Evolutionary conservation across 805 yeast species (phyloP).

Genomic region (Candida suzukii): DNA sequence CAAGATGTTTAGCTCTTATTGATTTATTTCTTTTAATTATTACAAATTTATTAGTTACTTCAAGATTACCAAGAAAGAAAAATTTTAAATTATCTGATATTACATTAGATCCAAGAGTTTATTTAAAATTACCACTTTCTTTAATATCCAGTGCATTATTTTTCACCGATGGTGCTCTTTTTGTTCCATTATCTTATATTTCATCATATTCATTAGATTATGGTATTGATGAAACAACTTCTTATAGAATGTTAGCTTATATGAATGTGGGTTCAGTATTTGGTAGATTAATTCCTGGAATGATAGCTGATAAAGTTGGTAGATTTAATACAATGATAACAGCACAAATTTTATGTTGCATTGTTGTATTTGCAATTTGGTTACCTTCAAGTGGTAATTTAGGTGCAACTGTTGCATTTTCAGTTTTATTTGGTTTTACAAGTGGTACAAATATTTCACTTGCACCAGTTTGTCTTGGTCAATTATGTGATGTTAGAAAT

Average conservation of each 20-base stretch:
- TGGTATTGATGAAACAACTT: conserved; percentile 28
- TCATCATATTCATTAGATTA: conserved; percentile 32
- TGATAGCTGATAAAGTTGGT: conserved; percentile 28
- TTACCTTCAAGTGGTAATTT: conserved; percentile 27
- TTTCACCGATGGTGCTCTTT: conserved; percentile 26
- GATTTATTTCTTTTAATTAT: neutral
- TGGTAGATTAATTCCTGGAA: conserved; percentile 31
- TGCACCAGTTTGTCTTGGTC: conserved; percentile 32
- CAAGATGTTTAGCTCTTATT: conserved; percentile 18
- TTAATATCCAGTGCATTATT: conserved; percentile 27
- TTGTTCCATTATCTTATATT: conserved; percentile 29
- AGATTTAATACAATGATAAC: conserved; percentile 29
- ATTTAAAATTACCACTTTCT: neutral
- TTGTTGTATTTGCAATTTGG: conserved; percentile 28
- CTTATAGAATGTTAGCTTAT: conserved; percentile 27
- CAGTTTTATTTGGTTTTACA: conserved; percentile 29
- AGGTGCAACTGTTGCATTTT: conserved; percentile 25
- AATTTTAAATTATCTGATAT: neutral
- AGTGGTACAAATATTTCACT: conserved; percentile 29
- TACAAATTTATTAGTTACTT: neutral
- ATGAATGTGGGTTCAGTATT: conserved; percentile 24
- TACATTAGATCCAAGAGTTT: neutral
- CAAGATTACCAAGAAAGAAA: neutral
- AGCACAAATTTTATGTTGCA: conserved; percentile 24
- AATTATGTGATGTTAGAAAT: conserved; percentile 28